A percentile compares a stretch with the other conserved stretches of the same genome.
Evolutionary conservation across 2,329 filamentous ascomycete species (phyloP).

Genomic region (Cercospora citrullina): DNA sequence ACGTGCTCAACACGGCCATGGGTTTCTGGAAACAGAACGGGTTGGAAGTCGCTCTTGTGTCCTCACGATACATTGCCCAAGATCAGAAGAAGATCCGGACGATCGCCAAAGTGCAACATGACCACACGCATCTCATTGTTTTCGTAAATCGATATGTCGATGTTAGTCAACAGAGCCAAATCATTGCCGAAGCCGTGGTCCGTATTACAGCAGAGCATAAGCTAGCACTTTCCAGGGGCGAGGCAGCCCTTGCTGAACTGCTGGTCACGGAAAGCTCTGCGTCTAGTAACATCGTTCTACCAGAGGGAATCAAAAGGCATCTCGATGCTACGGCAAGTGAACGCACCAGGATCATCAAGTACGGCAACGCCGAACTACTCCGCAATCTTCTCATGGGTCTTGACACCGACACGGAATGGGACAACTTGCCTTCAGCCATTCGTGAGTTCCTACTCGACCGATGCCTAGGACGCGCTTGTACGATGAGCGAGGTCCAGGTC

Average conservation of each 20-base stretch:
- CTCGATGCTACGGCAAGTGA: constrained; percentile 1
- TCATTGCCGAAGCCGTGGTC: constrained; percentile 37
- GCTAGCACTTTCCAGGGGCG: background rate
- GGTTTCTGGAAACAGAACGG: constrained; percentile 2
- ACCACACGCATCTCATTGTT: constrained; percentile 25
- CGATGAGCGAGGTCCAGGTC: background rate
- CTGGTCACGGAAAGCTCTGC: background rate
- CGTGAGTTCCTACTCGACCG: constrained; percentile 47
- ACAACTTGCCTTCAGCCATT: constrained; percentile 49
- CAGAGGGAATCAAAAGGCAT: constrained; percentile 1
- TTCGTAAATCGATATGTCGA: constrained; percentile 13
- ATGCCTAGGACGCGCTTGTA: background rate
- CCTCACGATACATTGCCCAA: background rate
- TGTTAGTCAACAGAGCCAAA: background rate
- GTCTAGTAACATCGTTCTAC: background rate
- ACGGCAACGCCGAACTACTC: constrained; percentile 37
- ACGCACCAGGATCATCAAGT: background rate
- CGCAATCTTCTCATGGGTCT: constrained; percentile 48
- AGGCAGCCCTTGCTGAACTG: constrained; percentile 9
- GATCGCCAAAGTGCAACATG: constrained; percentile 1
- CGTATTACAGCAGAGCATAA: background rate
- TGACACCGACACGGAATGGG: constrained; percentile 55
- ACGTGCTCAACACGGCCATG: constrained; percentile 3
- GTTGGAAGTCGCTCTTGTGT: background rate
- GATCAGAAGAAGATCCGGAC: constrained; percentile 9